Percentiles rank a stretch among this genome's conserved stretches.
These are phyloP conservation scores for Didymella pinodella DNA, from an alignment of 2,329 filamentous ascomycete species.

Conservation along the genomic window DNA sequence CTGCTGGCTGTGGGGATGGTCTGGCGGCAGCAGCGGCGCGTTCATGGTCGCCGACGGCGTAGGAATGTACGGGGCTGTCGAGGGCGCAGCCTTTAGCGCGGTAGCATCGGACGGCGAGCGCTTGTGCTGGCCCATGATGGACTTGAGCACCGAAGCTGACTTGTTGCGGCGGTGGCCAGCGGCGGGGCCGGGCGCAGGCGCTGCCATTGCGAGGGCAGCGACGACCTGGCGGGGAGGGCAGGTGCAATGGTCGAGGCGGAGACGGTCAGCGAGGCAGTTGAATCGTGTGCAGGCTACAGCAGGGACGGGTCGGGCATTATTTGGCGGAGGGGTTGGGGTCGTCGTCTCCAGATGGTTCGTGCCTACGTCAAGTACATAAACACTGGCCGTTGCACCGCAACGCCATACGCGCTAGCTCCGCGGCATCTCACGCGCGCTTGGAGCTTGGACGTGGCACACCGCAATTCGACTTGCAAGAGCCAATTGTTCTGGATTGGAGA, in stretches of 20 bases:
- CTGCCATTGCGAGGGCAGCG: conserved; percentile 34
- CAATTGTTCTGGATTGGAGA: conserved; percentile 12
- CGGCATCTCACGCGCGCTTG: conserved; percentile 9
- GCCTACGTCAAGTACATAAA: conserved; percentile 18
- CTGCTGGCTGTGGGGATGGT: conserved; percentile 57
- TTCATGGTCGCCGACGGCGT: conserved; percentile 23
- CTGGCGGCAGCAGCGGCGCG: conserved; percentile 58
- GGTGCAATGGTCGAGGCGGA: conserved; percentile 12
- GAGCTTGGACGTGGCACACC: conserved; percentile 21
- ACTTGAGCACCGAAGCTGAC: conserved; percentile 58
- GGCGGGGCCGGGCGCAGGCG: conserved; percentile 33
- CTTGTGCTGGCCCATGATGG: conserved; percentile 61
- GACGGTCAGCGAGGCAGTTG: conserved; percentile 2
- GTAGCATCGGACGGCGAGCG: conserved; percentile 56
- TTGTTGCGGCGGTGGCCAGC: conserved; percentile 51
- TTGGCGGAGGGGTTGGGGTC: conserved; percentile 16
- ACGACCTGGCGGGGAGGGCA: conserved; percentile 6
- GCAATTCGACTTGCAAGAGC: conserved; percentile 19
- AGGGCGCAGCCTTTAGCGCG: conserved; percentile 35
- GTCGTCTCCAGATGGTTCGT: conserved; percentile 22
- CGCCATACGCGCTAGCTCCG: conserved; percentile 16
- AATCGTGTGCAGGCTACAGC: conserved; percentile 14
- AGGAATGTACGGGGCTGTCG: conserved; percentile 37
- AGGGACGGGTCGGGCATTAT: conserved; percentile 18
- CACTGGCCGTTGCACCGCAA: conserved; percentile 13